phyloP scores from a whole-genome alignment of 371 early-diverging fungal species.

The Rhizopus delemar region DNA sequence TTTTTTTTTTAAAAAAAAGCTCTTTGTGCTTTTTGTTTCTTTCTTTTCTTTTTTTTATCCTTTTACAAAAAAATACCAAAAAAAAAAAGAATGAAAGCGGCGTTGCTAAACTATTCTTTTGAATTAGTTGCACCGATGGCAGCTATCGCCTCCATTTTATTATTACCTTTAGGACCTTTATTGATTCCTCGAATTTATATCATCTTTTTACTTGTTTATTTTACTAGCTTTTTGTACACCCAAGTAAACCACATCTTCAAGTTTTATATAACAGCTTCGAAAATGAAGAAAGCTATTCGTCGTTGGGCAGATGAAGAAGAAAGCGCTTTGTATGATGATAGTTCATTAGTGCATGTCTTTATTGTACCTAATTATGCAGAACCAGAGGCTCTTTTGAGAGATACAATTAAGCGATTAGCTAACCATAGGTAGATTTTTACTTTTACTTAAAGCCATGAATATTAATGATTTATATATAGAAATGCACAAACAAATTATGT shows the following conservation, averaged over 20 bases:
- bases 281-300: conserved; percentile 47
- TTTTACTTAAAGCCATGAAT: background rate
- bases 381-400: conserved; percentile 42
- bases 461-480: conserved; percentile 13
- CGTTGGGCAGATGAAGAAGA: conserved; percentile 35
- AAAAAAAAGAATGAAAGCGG: conserved; percentile 17
- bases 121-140: conserved; percentile 57
- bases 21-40: conserved; percentile 9
- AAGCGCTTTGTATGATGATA: background rate
- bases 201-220: conserved; percentile 51
- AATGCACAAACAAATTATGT: conserved; percentile 47
- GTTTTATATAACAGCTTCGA: conserved; percentile 45
- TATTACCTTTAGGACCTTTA: conserved; percentile 53
- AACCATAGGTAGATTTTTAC: conserved; percentile 33
- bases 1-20: background rate
- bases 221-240: conserved; percentile 51
- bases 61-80: conserved; percentile 8
- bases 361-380: conserved; percentile 67
- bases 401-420: conserved; percentile 41
- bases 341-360: conserved; percentile 43
- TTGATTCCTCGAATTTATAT: conserved; percentile 56
- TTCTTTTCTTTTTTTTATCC: conserved; percentile 13
- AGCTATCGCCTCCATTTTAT: conserved; percentile 50
- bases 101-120: conserved; percentile 42
- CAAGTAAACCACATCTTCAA: conserved; percentile 59